Conservation (phyloP, 2,329 filamentous ascomycete species). For the Aspergillus bombycis region DNA sequence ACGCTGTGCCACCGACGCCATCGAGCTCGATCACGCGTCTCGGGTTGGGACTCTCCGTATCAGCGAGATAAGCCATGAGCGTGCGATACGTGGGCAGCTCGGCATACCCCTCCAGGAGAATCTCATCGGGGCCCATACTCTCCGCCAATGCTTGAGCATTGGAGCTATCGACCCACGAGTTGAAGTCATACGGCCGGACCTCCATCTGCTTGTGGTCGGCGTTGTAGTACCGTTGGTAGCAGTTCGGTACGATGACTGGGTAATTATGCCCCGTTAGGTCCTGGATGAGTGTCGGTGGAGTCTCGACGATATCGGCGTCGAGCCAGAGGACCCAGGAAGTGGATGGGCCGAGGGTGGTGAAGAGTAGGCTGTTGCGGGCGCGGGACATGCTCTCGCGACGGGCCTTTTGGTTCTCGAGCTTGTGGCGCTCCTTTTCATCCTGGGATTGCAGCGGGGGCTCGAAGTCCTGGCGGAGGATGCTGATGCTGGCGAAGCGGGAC, state of each 20-base stretch:
- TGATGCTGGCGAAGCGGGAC: conserved; percentile 86
- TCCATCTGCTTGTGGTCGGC: conserved; percentile 69
- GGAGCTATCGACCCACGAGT: conserved; percentile 92
- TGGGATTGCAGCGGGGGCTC: conserved; percentile 80
- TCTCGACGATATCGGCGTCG: conserved; percentile 89
- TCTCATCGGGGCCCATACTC: conserved; percentile 87
- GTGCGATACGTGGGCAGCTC: conserved; percentile 91
- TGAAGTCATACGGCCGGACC: conserved; percentile 91
- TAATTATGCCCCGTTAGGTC: conserved; percentile 87
- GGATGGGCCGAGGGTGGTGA: conserved; percentile 86
- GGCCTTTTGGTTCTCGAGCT: conserved; percentile 84
- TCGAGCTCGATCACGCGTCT: conserved; percentile 76
- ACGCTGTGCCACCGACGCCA: conserved; percentile 88
- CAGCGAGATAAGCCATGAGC: conserved; percentile 83
- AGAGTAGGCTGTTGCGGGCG: conserved; percentile 90
- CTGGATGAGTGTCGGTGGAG: conserved; percentile 81
- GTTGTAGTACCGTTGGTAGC: conserved; percentile 86
- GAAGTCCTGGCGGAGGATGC: conserved; percentile 93
- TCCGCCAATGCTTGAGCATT: conserved; percentile 74
- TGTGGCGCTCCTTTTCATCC: conserved; percentile 85
- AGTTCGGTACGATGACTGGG: conserved; percentile 92
- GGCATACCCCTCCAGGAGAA: conserved; percentile 88
- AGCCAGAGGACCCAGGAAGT: conserved; percentile 98
- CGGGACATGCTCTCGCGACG: conserved; percentile 89
- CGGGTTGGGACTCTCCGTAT: conserved; percentile 55